phyloP scores from a whole-genome alignment of 306 rosid species.

The Ziziphus jujuba region DNA sequence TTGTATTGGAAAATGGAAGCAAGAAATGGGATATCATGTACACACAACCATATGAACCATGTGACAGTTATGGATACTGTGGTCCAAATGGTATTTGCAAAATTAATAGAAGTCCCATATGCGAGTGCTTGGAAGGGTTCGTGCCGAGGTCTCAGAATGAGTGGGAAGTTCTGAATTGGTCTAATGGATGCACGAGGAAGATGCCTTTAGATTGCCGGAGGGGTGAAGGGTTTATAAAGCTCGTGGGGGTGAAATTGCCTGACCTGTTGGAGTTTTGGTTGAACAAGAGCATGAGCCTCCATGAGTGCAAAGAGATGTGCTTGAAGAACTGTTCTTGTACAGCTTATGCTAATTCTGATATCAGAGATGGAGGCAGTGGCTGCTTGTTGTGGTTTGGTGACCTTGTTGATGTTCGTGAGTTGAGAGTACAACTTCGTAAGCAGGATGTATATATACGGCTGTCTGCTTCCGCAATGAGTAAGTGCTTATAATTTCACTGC shows the following conservation, averaged over 20 bases:
- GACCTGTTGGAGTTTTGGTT: conserved; percentile 13
- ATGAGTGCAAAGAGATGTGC: conserved; percentile 35
- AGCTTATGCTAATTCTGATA: conserved; percentile 38
- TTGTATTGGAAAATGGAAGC: neutral
- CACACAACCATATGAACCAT: neutral
- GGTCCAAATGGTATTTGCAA: conserved; percentile 20
- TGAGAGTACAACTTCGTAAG: neutral
- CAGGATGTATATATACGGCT: conserved; percentile 21
- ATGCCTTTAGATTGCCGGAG: conserved; percentile 26
- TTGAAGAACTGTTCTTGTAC: conserved; percentile 44
- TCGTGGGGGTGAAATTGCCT: conserved; percentile 35
- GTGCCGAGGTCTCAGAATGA: conserved; percentile 24
- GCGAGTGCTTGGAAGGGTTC: conserved; percentile 54
- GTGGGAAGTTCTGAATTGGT: conserved; percentile 31
- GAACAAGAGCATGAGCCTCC: conserved; percentile 24
- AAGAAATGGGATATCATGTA: conserved; percentile 2
- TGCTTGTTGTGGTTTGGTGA: conserved; percentile 43
- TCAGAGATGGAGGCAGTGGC: conserved; percentile 28
- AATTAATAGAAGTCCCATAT: conserved; percentile 20
- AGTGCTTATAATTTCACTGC: too few species aligned
- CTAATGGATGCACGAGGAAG: conserved; percentile 37
- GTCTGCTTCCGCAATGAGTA: conserved; percentile 6
- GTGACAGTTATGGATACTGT: conserved; percentile 18
- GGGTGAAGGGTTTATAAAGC: conserved; percentile 29
- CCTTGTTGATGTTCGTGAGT: conserved; percentile 33